These are phyloP conservation scores for Aureobasidium sp. DNA, from an alignment of 2,329 filamentous ascomycete genomes.

Conservation along the genomic window DNA sequence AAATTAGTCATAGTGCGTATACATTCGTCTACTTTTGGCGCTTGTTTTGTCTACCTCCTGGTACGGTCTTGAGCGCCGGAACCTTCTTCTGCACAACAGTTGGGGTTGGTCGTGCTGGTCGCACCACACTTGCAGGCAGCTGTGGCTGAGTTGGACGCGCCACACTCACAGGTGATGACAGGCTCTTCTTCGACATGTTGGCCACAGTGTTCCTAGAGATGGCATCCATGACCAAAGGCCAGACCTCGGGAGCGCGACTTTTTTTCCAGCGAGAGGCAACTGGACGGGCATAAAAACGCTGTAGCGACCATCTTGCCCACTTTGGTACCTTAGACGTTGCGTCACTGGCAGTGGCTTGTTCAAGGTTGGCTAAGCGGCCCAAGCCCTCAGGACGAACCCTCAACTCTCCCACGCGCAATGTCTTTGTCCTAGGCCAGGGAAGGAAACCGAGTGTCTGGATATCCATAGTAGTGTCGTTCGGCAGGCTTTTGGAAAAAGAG, in stretches of 20 bases:
- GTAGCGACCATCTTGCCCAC: not conserved
- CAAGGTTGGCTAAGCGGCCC: slow-evolving; percentile 23
- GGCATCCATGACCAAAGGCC: slow-evolving; percentile 1
- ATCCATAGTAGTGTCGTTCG: slow-evolving; percentile 33
- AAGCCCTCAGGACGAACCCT: slow-evolving; percentile 19
- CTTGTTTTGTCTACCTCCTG: not conserved
- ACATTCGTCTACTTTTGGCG: not conserved
- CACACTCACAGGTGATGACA: not conserved
- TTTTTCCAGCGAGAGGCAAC: slow-evolving; percentile 1
- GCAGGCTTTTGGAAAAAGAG: slow-evolving; percentile 43
- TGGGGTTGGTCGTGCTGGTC: not conserved
- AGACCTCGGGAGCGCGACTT: slow-evolving; percentile 6
- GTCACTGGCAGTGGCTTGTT: slow-evolving; percentile 22
- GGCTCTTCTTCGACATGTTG: not conserved
- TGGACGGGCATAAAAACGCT: slow-evolving; percentile 6
- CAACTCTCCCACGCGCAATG: slow-evolving; percentile 21
- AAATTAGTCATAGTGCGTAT: not conserved
- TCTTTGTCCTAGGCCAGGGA: slow-evolving; percentile 29
- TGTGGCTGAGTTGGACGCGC: not conserved
- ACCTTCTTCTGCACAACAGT: not conserved
- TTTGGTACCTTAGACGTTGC: slow-evolving; percentile 23
- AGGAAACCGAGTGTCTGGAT: slow-evolving; percentile 34
- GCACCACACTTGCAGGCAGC: not conserved
- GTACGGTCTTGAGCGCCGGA: not conserved
- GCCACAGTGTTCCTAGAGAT: not conserved